These are phyloP conservation scores for Bertia moriformis DNA, from an alignment of 2,329 filamentous ascomycete species.

Conservation along the genomic window DNA sequence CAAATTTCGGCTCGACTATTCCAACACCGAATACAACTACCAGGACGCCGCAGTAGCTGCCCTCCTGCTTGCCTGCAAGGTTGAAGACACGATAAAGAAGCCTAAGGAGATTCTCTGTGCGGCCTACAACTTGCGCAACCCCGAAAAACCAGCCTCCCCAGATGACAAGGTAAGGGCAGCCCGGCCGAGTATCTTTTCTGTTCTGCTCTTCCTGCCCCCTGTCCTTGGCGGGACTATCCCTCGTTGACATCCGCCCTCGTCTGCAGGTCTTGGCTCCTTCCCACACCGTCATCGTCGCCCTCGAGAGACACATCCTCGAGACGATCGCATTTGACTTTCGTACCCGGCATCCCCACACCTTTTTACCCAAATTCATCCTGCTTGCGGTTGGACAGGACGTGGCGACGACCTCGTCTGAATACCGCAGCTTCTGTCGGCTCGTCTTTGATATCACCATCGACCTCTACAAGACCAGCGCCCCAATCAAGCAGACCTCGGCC, in stretches of 20 bases:
- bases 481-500: constrained; percentile 76
- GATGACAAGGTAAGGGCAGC: constrained; percentile 63
- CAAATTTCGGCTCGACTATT: constrained; percentile 74
- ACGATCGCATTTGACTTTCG: constrained; percentile 88
- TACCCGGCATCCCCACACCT: constrained; percentile 72
- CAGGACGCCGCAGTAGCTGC: constrained; percentile 77
- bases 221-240: constrained; percentile 2
- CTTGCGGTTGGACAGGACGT: constrained; percentile 22
- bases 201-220: neutral
- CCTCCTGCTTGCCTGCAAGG: constrained; percentile 87
- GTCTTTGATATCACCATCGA: constrained; percentile 78
- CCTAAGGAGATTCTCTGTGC: constrained; percentile 87
- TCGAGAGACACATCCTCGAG: constrained; percentile 87
- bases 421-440: constrained; percentile 43
- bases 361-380: constrained; percentile 66
- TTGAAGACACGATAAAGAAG: constrained; percentile 95
- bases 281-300: constrained; percentile 65
- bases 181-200: neutral
- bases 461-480: constrained; percentile 82
- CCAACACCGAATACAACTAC: constrained; percentile 74
- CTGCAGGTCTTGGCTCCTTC: constrained; percentile 65
- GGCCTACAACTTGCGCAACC: constrained; percentile 68
- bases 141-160: constrained; percentile 53
- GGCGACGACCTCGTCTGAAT: constrained; percentile 21
- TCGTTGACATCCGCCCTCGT: constrained; percentile 1